Conservation (phyloP, 139 green algal genomes). For the Volvox reticuliferus region DNA sequence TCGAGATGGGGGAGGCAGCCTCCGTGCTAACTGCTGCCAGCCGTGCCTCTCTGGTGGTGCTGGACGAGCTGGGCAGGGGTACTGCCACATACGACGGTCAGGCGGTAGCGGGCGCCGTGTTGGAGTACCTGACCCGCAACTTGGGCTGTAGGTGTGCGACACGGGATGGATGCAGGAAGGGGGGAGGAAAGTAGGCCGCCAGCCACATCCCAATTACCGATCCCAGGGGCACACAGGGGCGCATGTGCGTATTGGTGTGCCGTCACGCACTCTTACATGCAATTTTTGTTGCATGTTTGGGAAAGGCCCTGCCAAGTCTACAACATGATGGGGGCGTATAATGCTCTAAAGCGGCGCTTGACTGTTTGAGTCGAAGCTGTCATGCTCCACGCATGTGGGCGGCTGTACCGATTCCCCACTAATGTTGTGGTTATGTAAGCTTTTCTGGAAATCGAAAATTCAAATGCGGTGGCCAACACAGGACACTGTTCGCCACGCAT, state of each 20-base stretch:
- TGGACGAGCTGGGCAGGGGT: constrained; percentile 95
- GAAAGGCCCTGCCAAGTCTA: too few relatives aligned
- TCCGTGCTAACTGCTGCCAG: constrained; percentile 77
- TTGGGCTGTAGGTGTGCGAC: constrained; percentile 56
- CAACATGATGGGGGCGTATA: too few relatives aligned
- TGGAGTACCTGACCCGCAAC: constrained; percentile 74
- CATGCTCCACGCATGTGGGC: too few relatives aligned
- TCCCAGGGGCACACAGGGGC: neutral
- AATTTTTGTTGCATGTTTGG: too few relatives aligned
- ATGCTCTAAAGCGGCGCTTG: too few relatives aligned
- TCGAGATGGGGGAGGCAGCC: constrained; percentile 94
- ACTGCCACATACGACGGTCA: constrained; percentile 91
- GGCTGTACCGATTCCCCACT: too few relatives aligned
- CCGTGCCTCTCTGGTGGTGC: constrained; percentile 79
- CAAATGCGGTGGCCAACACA: neutral
- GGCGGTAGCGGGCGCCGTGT: constrained; percentile 90
- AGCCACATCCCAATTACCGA: neutral
- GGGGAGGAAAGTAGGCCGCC: neutral
- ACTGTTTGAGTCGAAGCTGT: too few relatives aligned
- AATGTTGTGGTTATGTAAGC: too few relatives aligned
- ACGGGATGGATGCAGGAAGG: neutral
- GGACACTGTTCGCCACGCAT: constrained; percentile 95
- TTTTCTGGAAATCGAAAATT: neutral
- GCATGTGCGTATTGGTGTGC: too few relatives aligned
- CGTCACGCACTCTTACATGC: too few relatives aligned